Evolutionary conservation across 192 early-diverging fungal species (phyloP), one percentile per base, ranked within the genome.

Genomic region (Coemansia sp.): DNA sequence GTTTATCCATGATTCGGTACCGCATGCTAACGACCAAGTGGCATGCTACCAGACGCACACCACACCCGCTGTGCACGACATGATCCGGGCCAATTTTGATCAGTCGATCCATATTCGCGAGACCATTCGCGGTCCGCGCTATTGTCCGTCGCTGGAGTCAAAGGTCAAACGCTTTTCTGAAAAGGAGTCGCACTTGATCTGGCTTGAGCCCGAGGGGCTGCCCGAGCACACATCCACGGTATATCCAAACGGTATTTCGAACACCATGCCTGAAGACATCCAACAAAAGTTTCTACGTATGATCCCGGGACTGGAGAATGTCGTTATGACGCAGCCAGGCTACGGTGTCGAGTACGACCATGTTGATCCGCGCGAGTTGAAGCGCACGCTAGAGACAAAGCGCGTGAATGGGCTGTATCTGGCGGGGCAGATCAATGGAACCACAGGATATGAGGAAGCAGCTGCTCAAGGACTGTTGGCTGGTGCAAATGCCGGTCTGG

Each of bases 301-400:
- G 39, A 90, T 93, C 37, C 84, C 81, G 5, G 91, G 91, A 4
- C 78, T 93, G 14, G 90, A 91, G 66, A 87, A 86, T 56, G 91
- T 91, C 1, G 69, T 60, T 9, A 91, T 93, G 84, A 67, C 88
- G 22, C 83, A 85, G 43, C 88, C 89, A 12, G 89, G 86, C 17
- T 93, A 93, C 62, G 91, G 91, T 27, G 91, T 93, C n/a, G 90
- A 93, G 64, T 93, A 93, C 66, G 91, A 93, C 55, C 87, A 93
- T 60, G 76, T 93, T 8, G 91, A 93, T 67, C 91, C 91, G 7
- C 87, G 91, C 27, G 91, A 93, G 68, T 76, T 93, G 32, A 71
- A 83, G 64, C 85, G 85, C 11, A 90, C 85, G 2, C 62, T 93
- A 22, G 90, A 93, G 83, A 93, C 91, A 2, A 88, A 88, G 67